Conservation (phyloP, 768 basidiomycete genomes). For the Hericium coralloides region DNA sequence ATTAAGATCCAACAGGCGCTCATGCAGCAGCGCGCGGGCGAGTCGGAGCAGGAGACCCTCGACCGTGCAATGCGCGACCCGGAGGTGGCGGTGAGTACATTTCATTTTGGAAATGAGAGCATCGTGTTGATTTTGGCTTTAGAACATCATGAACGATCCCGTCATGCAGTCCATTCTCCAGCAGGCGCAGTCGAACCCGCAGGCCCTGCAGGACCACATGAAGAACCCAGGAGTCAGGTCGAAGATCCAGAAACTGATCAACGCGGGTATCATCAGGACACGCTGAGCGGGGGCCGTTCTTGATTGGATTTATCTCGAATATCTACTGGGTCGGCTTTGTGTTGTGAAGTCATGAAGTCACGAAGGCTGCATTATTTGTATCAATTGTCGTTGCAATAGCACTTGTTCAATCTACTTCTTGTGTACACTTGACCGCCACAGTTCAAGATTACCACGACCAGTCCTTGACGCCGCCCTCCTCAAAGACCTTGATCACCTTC, state of each 20-base stretch:
- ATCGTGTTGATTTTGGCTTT: not conserved
- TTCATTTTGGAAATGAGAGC: no score
- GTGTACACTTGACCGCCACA: not conserved
- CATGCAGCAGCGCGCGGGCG: conserved; percentile 67
- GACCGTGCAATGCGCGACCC: conserved; percentile 96
- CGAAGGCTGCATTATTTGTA: not conserved
- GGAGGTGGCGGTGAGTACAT: conserved; percentile 70
- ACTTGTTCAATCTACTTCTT: not conserved
- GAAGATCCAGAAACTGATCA: conserved; percentile 86
- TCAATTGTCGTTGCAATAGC: not conserved
- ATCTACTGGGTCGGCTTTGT: not conserved
- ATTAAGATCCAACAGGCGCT: conserved; percentile 75
- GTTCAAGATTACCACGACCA: conserved; percentile 23
- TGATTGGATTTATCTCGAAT: not conserved
- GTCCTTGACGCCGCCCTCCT: conserved; percentile 43
- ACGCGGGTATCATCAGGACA: conserved; percentile 90
- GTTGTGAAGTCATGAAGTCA: not conserved
- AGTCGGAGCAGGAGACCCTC: conserved; percentile 89
- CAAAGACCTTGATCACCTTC: conserved; percentile 35
- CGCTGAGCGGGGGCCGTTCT: conserved; percentile 29
- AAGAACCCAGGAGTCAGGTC: conserved; percentile 75
- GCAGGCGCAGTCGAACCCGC: conserved; percentile 86
- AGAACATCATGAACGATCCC: conserved; percentile 84
- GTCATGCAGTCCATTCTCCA: conserved; percentile 93
- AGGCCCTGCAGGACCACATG: conserved; percentile 91